These are phyloP conservation scores for Globisporangium emineosum DNA, from an alignment of 352 stramenopile genomes.

Conservation along the genomic window DNA sequence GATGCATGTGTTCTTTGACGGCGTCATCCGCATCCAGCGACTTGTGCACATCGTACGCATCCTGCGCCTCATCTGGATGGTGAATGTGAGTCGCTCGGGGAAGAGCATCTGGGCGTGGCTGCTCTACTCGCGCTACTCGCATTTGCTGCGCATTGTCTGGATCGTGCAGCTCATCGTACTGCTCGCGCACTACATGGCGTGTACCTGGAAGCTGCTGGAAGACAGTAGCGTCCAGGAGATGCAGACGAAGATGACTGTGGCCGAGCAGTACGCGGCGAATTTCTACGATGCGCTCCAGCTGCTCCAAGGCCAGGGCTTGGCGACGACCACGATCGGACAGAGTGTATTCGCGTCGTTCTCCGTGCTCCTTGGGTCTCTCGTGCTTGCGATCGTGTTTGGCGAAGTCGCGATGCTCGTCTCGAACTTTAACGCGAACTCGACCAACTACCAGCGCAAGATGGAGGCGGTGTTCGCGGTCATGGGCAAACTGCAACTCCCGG, in stretches of 20 bases:
- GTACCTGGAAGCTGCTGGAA: constrained; percentile 41
- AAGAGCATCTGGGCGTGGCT: constrained; percentile 23
- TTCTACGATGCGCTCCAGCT: constrained; percentile 52
- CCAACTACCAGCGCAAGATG: constrained; percentile 64
- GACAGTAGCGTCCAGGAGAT: not conserved
- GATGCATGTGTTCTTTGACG: constrained; percentile 13
- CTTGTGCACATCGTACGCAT: constrained; percentile 25
- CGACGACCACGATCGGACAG: constrained; percentile 18
- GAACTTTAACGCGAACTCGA: constrained; percentile 54
- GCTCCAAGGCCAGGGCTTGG: constrained; percentile 52
- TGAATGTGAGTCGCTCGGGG: not conserved
- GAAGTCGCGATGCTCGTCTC: constrained; percentile 57
- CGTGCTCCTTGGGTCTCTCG: constrained; percentile 46
- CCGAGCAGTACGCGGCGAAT: constrained; percentile 6
- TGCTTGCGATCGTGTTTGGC: constrained; percentile 61
- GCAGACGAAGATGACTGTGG: not conserved
- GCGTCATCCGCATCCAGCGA: constrained; percentile 12
- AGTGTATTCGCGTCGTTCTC: constrained; percentile 40
- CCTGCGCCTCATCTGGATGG: constrained; percentile 9
- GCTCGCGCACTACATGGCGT: constrained; percentile 50
- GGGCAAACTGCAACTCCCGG: constrained; percentile 46
- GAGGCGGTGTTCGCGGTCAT: constrained; percentile 58
- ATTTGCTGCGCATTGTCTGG: constrained; percentile 33
- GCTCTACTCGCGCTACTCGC: constrained; percentile 32
- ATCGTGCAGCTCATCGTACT: constrained; percentile 38